Conservation (phyloP, 2,329 filamentous ascomycete genomes). For the Chrysosporium queenslandicum region DNA sequence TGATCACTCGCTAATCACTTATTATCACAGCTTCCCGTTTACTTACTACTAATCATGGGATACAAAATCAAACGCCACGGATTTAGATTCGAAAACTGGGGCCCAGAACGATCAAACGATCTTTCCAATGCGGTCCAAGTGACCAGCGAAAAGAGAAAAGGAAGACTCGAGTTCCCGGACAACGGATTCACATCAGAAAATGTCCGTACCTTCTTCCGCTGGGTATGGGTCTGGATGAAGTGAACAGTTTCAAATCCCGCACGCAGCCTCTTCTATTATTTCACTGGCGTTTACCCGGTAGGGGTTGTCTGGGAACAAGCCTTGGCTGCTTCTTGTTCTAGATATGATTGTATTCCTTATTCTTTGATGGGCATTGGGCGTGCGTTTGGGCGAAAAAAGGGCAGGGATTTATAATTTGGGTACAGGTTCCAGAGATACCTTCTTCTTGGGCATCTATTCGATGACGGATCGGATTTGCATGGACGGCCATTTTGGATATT, state of each 20-base stretch:
- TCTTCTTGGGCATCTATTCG: not conserved
- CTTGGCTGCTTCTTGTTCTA: not conserved
- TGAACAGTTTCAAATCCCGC: constrained; percentile 16
- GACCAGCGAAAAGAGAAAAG: constrained; percentile 26
- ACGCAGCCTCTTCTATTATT: not conserved
- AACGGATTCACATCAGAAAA: constrained; percentile 29
- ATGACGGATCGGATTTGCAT: not conserved
- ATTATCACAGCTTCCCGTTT: constrained; percentile 28
- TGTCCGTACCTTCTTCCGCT: constrained; percentile 23
- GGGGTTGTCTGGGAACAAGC: too few relatives aligned
- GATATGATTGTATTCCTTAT: not conserved
- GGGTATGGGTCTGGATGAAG: constrained; percentile 35
- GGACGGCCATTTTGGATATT: not conserved
- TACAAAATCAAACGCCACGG: constrained; percentile 34
- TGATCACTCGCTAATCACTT: not conserved
- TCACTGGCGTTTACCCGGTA: not conserved
- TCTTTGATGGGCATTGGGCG: not conserved
- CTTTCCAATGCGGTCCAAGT: constrained; percentile 32
- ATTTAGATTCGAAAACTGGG: constrained; percentile 27
- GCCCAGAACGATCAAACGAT: constrained; percentile 30
- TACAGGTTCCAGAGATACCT: not conserved
- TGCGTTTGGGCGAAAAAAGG: not conserved
- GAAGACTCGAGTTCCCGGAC: constrained; percentile 31
- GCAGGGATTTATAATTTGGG: not conserved
- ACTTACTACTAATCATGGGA: constrained; percentile 30